A percentile compares a stretch with the other conserved stretches of the same genome.
Conservation (phyloP, 164 flowering plant species). For the Vitis riparia region DNA sequence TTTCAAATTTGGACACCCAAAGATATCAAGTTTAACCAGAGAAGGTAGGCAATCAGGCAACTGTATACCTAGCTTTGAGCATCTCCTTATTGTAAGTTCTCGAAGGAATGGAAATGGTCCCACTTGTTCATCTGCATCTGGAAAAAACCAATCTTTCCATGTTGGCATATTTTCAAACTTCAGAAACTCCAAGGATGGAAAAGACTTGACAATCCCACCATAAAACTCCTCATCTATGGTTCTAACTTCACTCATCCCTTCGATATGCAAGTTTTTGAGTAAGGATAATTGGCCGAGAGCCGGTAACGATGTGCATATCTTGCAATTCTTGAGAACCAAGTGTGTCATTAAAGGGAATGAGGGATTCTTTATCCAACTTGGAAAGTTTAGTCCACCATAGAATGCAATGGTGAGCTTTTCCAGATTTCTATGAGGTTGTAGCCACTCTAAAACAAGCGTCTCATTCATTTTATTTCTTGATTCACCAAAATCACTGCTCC, state of each 20-base stretch:
- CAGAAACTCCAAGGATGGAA: slow-evolving; percentile 1
- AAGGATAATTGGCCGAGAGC: neutral
- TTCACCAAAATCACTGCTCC: neutral
- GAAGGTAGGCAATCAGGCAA: neutral
- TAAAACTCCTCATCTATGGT: slow-evolving; percentile 4
- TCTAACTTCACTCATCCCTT: too few species aligned
- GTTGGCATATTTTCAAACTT: neutral
- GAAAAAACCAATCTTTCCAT: slow-evolving; percentile 2
- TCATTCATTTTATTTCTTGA: neutral
- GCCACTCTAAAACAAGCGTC: neutral
- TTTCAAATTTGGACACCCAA: too few species aligned
- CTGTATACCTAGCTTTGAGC: neutral
- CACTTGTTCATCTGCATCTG: neutral
- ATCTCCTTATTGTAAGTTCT: neutral
- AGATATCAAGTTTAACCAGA: neutral
- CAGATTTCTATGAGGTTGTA: slow-evolving; percentile 11
- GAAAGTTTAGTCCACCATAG: slow-evolving; percentile 8
- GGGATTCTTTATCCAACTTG: slow-evolving; percentile 9
- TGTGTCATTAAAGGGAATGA: neutral
- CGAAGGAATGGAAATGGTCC: neutral
- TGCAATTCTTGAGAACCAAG: neutral
- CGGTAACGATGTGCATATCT: neutral
- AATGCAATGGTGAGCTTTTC: slow-evolving; percentile 1
- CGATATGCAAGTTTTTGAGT: neutral
- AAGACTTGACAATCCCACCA: neutral